Conservation (phyloP, 2,329 filamentous ascomycete genomes). For the Tricladium varicosporioides region DNA sequence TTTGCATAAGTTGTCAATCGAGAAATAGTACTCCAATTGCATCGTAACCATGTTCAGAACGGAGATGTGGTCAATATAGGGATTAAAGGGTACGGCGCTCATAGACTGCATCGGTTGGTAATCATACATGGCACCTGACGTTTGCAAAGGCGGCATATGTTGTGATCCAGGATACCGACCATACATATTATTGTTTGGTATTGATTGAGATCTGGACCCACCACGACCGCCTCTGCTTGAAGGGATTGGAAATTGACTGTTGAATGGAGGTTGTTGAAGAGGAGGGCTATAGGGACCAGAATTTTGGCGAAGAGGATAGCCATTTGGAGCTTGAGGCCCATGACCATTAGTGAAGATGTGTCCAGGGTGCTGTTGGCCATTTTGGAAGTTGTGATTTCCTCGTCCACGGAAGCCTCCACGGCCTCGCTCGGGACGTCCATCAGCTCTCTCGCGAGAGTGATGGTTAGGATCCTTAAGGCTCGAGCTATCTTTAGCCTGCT, state of each 20-base stretch:
- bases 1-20: slow-evolving; percentile 90
- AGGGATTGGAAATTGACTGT: slow-evolving; percentile 31
- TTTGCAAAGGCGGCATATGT: slow-evolving; percentile 42
- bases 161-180: slow-evolving; percentile 39
- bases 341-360: slow-evolving; percentile 42
- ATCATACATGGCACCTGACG: slow-evolving; percentile 53
- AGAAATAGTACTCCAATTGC: slow-evolving; percentile 91
- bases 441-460: slow-evolving; percentile 35
- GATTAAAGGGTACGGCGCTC: slow-evolving; percentile 56
- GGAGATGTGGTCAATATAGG: slow-evolving; percentile 56
- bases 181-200: slow-evolving; percentile 54
- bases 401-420: slow-evolving; percentile 47
- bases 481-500: slow-evolving; percentile 30
- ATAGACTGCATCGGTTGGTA: slow-evolving; percentile 55
- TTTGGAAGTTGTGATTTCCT: slow-evolving; percentile 38
- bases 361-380: slow-evolving; percentile 30
- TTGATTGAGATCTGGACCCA: slow-evolving; percentile 58
- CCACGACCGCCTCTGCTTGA: slow-evolving; percentile 46
- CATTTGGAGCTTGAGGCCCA: slow-evolving; percentile 28
- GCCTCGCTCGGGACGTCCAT: slow-evolving; percentile 39
- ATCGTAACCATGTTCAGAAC: slow-evolving; percentile 41
- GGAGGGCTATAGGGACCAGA: slow-evolving; percentile 36
- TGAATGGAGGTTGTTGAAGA: slow-evolving; percentile 36
- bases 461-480: slow-evolving; percentile 28
- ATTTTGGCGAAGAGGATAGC: slow-evolving; percentile 28